Base-by-base conservation (phyloP, 2,329 filamentous ascomycete genomes). In the Westerdykella ornata region DNA sequence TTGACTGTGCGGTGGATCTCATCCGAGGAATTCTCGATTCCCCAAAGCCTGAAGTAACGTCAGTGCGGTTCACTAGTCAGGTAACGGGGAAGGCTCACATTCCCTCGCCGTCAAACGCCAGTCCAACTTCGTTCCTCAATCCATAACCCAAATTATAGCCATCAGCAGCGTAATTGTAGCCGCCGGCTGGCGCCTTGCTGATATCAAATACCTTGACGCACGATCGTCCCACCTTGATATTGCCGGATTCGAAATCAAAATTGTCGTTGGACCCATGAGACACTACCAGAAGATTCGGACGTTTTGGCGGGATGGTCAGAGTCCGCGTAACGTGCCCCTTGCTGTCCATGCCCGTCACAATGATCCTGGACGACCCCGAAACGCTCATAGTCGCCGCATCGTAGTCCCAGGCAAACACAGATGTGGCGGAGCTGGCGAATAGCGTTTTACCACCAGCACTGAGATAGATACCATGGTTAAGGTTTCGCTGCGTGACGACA, bases 21-120 rank as follows among this genome's bases (percentile, higher is more conserved):
- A 58, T 86, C 82, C 4, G 77, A 78, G 0, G 75, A 79, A 59
- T 86, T 87, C 61, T 87, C 83, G 9, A 87, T 77, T n/a, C 48
- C 57, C 57, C 58, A 62, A 49, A 64, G 53, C 70, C 72, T 47
- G 54, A 62, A 11, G 36, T 43, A 12, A 66, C 66, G 34, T 48
- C 32, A 48, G 35, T 12, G 32, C 14, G 9, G 32, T 34, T 32
- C 16, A 17, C 20, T 19, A 32, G 20, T 4, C 14, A 15, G 14
- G 19, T 12, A 13, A 29, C n/a, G n/a, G n/a, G 17, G 20, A 32
- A 13, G 35, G 39, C 51, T 35, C 38, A 56, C 53, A 53, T 52
- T 39, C 52, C 52, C 43, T 84, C 70, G 56, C 81, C 80, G 19
- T 71, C 78, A 8, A 86, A 67, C 8, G 69, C 79, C 3, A 86